Percentiles rank a stretch among this genome's conserved stretches.
Conservation (phyloP, 805 yeast species). For the Grigorovia humatica region DNA sequence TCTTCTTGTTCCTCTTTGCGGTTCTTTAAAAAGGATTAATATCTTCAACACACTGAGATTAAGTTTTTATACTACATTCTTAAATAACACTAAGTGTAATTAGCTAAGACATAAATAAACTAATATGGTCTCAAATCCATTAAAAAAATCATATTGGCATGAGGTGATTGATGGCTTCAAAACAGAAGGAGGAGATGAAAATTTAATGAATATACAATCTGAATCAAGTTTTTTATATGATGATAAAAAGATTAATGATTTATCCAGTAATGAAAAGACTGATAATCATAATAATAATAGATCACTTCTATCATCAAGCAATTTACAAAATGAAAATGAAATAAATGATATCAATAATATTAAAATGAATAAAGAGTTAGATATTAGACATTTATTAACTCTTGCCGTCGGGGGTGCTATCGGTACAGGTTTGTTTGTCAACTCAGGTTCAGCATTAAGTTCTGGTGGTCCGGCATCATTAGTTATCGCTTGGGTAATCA, state of each 20-base stretch:
- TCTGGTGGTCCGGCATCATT: conserved; percentile 59
- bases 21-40: background rate
- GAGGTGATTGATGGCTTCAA: conserved; percentile 14
- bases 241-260: background rate
- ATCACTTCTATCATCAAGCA: background rate
- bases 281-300: background rate
- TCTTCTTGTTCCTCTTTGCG: no score
- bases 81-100: background rate
- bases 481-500: conserved; percentile 43
- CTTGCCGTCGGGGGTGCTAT: conserved; percentile 60
- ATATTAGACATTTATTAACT: conserved; percentile 44
- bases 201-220: background rate
- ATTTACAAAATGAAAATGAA: background rate
- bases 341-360: conserved; percentile 7
- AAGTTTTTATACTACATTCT: no score
- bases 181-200: conserved; percentile 2
- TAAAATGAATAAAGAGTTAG: conserved; percentile 17
- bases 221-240: background rate
- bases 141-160: conserved; percentile 13
- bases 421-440: conserved; percentile 61
- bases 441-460: conserved; percentile 48
- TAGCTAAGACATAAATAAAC: background rate
- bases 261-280: background rate
- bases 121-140: conserved; percentile 7
- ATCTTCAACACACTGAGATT: background rate